phyloP scores from a whole-genome alignment of 176 grass and related monocot species.

The Chloris gayana region DNA sequence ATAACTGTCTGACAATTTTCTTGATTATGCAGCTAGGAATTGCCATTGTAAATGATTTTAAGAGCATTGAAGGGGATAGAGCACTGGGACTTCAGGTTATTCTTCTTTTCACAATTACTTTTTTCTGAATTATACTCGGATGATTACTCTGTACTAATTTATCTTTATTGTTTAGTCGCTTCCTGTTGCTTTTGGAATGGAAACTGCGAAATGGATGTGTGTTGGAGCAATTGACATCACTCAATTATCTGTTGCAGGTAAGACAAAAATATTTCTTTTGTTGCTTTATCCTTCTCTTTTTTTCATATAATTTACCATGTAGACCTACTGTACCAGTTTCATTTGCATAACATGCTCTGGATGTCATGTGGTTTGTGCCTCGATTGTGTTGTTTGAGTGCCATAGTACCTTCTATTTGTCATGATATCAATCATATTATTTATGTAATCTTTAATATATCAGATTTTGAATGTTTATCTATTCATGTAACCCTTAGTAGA shows the following conservation, averaged over 20 bases:
- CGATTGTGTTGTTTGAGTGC: slow-evolving; percentile 12
- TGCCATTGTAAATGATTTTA: slow-evolving; percentile 84
- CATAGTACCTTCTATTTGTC: not conserved
- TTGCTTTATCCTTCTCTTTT: slow-evolving; percentile 12
- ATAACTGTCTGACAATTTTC: slow-evolving; percentile 17
- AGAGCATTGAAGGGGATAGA: slow-evolving; percentile 78
- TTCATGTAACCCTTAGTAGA: not conserved
- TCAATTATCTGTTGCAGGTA: slow-evolving; percentile 92
- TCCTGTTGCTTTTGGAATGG: slow-evolving; percentile 95
- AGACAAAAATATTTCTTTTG: not conserved
- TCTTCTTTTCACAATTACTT: slow-evolving; percentile 29
- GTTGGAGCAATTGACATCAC: slow-evolving; percentile 96
- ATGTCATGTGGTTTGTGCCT: not conserved
- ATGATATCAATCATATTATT: not conserved
- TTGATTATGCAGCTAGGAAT: slow-evolving; percentile 58
- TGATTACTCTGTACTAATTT: slow-evolving; percentile 17
- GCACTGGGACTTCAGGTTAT: slow-evolving; percentile 68
- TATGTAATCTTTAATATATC: not conserved
- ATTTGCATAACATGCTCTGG: not conserved
- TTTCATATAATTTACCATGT: not conserved
- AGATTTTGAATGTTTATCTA: not conserved
- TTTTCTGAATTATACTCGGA: not conserved
- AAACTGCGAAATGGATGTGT: slow-evolving; percentile 98
- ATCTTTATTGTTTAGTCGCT: slow-evolving; percentile 60
- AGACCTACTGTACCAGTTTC: not conserved